A percentile compares a stretch with the other conserved stretches of the same genome.
These are phyloP conservation scores for Mycosphaerelloides madeirae DNA, from an alignment of 2,329 filamentous ascomycete genomes.

Conservation along the genomic window DNA sequence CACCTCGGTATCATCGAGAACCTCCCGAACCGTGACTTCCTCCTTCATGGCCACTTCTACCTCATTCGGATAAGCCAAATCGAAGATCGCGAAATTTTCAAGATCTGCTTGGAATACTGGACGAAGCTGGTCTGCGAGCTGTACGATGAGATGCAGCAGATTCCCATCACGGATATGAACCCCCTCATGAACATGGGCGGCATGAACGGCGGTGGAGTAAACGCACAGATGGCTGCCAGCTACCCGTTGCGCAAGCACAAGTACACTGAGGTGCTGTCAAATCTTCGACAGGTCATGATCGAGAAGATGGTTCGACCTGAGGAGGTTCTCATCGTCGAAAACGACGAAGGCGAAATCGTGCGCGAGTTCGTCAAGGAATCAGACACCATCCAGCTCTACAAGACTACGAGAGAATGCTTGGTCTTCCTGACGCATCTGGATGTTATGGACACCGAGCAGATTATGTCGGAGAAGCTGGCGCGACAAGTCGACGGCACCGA, in stretches of 20 bases:
- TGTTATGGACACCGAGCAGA: conserved; percentile 93
- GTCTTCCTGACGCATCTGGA: conserved; percentile 97
- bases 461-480: conserved; percentile 98
- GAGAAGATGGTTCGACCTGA: conserved; percentile 99
- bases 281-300: conserved; percentile 95
- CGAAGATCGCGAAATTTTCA: conserved; percentile 98
- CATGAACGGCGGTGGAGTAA: conserved; percentile 76
- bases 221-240: conserved; percentile 77
- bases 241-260: conserved; percentile 97
- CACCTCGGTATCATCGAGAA: conserved; percentile 94
- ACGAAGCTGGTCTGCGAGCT: conserved; percentile 96
- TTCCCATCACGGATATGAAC: conserved; percentile 89
- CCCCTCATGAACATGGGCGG: conserved; percentile 77
- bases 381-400: conserved; percentile 98
- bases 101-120: conserved; percentile 99
- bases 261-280: conserved; percentile 89
- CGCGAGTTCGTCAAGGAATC: conserved; percentile 99
- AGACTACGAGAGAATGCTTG: conserved; percentile 93
- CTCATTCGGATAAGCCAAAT: conserved; percentile 98
- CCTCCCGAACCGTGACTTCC: conserved; percentile 87
- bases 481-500: conserved; percentile 92
- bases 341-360: conserved; percentile 97
- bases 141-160: conserved; percentile 97
- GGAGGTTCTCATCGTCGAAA: conserved; percentile 98
- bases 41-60: conserved; percentile 95